phyloP scores from a whole-genome alignment of 495 filamentous ascomycete species.

The Penicillium chermesinum region DNA sequence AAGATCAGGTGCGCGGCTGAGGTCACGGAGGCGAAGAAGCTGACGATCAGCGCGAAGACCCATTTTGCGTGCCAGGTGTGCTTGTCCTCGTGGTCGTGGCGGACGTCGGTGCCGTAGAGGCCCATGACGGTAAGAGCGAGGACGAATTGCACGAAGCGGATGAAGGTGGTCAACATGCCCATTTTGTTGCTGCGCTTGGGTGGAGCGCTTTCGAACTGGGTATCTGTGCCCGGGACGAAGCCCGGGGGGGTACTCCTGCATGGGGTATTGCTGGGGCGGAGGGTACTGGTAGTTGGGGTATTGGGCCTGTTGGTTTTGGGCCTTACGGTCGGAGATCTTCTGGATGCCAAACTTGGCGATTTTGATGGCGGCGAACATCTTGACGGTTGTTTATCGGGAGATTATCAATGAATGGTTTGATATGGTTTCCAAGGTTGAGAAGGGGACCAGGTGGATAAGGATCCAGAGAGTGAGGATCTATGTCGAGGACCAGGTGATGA shows the following conservation, averaged over 20 bases:
- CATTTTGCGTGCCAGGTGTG: constrained; percentile 59
- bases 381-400: constrained; percentile 2
- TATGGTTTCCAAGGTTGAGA: too few species aligned
- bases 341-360: constrained; percentile 26
- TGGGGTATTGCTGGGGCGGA: constrained; percentile 10
- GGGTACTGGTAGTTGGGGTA: constrained; percentile 9
- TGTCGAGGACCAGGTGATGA: not conserved
- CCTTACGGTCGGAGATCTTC: constrained; percentile 30
- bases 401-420: not conserved
- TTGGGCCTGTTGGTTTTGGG: constrained; percentile 25
- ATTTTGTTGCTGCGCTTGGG: constrained; percentile 13
- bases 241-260: constrained; percentile 19
- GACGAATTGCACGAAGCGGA: constrained; percentile 68
- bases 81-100: constrained; percentile 47
- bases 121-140: constrained; percentile 70
- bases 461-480: too few species aligned
- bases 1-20: constrained; percentile 53
- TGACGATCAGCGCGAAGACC: constrained; percentile 69
- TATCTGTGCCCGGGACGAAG: constrained; percentile 16
- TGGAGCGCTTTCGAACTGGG: constrained; percentile 7
- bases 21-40: constrained; percentile 54
- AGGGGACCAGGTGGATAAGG: too few species aligned
- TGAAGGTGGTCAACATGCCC: constrained; percentile 27
- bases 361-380: constrained; percentile 25
- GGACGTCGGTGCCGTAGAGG: constrained; percentile 71